Evolutionary conservation across 176 grass and related monocot genomes (phyloP), one percentile per base, ranked within the genome.

Genomic region (Olyra latifolia): DNA sequence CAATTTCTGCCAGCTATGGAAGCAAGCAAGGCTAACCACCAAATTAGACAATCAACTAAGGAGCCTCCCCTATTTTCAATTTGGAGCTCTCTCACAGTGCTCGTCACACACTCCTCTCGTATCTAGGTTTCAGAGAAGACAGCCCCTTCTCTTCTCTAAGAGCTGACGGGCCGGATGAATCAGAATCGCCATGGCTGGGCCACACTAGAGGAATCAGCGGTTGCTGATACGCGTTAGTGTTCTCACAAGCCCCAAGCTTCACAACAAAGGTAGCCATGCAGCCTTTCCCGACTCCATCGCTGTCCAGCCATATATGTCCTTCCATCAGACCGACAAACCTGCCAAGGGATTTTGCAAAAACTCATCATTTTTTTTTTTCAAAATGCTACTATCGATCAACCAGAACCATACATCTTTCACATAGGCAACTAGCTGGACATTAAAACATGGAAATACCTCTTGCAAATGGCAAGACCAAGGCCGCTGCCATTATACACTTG

Each of bases 281-380:
- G 48, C 91, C 91, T 62, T 93, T 93, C 9, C 91, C 87, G 0
- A 50, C 32, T 0, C 91, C 91, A 25, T 93, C 91, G 52, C 91
- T 93, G 72, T 93, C 91, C 24, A 93, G 41, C 91, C 91, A 93
- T n/a, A 93, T 93, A 57, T 89, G 84, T 58, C 91, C 91, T 44
- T 89, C 91, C 91, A 93, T 93, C 22, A 93, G 65, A 71, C 47
- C 85, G 8, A 81, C 66, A 79, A 93, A 93, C 63, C 91, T 93
- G 71, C n/a, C n/a, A 27, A 77, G 1, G 24, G 12, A 19, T 77
- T 35, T 74, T 54, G 23, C 68, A 71, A 19, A 13, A 6, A 23
- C n/a, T 1, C 7, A 47, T 17, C 42, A 74, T 4, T 6, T 55
- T 29, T 4, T 6, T 55, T 29, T 40, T 40, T 32, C 17, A 55